A percentile compares a stretch with the other conserved stretches of the same genome.
phyloP scores from a whole-genome alignment of 1,139 yeast species.

The Trichomonascaceae sp. region DNA sequence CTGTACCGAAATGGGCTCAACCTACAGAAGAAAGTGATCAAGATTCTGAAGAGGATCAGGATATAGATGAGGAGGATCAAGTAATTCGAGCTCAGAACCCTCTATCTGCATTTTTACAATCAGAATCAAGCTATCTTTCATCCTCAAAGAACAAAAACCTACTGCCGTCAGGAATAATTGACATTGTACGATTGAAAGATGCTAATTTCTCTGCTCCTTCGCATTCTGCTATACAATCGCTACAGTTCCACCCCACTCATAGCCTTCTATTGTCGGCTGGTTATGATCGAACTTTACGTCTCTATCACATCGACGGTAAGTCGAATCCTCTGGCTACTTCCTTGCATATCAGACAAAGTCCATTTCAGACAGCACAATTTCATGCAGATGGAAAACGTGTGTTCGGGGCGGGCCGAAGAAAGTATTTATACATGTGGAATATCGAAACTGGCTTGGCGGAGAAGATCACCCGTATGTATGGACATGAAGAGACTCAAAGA shows the following conservation, averaged over 20 bases:
- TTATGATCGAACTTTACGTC: constrained; percentile 78
- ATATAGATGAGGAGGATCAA: constrained; percentile 36
- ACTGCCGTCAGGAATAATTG: constrained; percentile 64
- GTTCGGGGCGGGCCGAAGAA: constrained; percentile 86
- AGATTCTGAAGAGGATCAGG: constrained; percentile 30
- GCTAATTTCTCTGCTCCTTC: constrained; percentile 70
- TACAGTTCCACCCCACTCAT: constrained; percentile 79
- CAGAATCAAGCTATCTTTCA: constrained; percentile 52
- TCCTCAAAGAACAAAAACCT: constrained; percentile 46
- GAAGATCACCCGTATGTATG: constrained; percentile 83
- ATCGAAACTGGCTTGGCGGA: constrained; percentile 68
- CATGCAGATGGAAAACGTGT: constrained; percentile 51
- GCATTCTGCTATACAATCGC: constrained; percentile 71
- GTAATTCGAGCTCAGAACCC: constrained; percentile 31
- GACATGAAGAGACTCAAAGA: constrained; percentile 77
- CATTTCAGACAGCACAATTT: constrained; percentile 71
- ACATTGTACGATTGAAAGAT: constrained; percentile 75
- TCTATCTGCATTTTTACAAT: constrained; percentile 52
- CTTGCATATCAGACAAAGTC: constrained; percentile 68
- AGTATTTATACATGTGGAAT: constrained; percentile 91
- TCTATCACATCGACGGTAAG: constrained; percentile 91
- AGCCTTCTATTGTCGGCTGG: constrained; percentile 88
- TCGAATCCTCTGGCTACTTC: constrained; percentile 75
- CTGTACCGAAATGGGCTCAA: constrained; percentile 79
- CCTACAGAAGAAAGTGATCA: constrained; percentile 21